These are phyloP conservation scores for Populus alba DNA, from an alignment of 345 rosid genomes.

Conservation along the genomic window DNA sequence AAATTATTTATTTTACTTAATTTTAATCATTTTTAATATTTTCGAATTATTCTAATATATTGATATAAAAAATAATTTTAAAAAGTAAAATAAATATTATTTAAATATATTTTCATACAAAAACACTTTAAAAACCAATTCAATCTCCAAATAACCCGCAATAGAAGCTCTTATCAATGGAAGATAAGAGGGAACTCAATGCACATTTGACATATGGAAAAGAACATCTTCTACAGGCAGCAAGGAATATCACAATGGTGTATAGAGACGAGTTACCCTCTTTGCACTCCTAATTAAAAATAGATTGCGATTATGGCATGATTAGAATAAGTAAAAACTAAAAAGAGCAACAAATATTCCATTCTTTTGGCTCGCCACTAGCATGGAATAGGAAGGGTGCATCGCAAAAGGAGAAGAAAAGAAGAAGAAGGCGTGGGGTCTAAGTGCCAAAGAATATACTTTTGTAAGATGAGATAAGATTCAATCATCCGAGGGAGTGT, in stretches of 20 bases:
- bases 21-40: too few species aligned
- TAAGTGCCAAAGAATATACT: constrained; percentile 6
- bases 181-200: too few species aligned
- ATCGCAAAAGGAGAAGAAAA: neutral
- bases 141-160: too few species aligned
- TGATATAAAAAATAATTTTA: too few species aligned
- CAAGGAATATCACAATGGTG: neutral
- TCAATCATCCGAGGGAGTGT: neutral
- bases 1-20: too few species aligned
- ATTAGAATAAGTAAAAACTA: neutral
- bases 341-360: neutral
- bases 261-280: neutral
- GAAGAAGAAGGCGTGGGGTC: neutral
- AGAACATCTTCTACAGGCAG: neutral
- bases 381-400: neutral
- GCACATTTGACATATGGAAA: neutral
- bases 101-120: too few species aligned
- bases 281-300: neutral
- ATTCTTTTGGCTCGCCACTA: neutral
- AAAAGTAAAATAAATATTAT: too few species aligned
- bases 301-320: neutral
- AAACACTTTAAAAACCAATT: too few species aligned
- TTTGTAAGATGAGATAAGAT: constrained; percentile 4
- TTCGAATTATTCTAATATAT: too few species aligned
- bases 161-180: too few species aligned